phyloP scores from a whole-genome alignment of 768 basidiomycete genomes.

The Termitomyces sp. region DNA sequence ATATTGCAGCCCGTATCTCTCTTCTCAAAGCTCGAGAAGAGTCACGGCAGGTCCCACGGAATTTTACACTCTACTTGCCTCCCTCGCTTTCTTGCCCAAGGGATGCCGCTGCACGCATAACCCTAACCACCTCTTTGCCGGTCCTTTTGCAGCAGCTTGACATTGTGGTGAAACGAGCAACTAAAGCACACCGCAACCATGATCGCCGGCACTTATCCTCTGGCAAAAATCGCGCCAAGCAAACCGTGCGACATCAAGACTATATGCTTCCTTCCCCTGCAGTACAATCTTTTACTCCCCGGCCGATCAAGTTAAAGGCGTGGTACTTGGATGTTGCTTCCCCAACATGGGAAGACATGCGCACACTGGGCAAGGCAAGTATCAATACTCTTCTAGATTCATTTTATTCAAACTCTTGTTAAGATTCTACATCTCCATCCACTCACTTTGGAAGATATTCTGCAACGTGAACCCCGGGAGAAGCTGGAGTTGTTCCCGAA shows the following conservation, averaged over 20 bases:
- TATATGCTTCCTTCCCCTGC: conserved; percentile 5
- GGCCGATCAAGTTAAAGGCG: conserved; percentile 36
- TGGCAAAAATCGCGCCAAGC: conserved; percentile 19
- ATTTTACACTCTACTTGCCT: conserved; percentile 64
- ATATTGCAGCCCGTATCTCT: conserved; percentile 53
- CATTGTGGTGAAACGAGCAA: conserved; percentile 33
- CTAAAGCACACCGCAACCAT: conserved; percentile 24
- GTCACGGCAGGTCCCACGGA: conserved; percentile 51
- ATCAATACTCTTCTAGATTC: neutral
- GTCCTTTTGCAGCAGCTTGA: conserved; percentile 47
- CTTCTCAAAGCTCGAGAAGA: conserved; percentile 59
- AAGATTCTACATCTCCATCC: conserved; percentile 88
- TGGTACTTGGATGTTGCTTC: conserved; percentile 93
- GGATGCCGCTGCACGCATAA: conserved; percentile 19
- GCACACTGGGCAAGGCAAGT: conserved; percentile 74
- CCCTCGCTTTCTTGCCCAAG: conserved; percentile 20
- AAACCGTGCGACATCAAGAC: conserved; percentile 6
- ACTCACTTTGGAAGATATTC: conserved; percentile 86
- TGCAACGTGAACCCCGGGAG: conserved; percentile 88
- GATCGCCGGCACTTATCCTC: conserved; percentile 15
- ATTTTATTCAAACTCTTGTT: neutral
- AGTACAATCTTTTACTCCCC: neutral
- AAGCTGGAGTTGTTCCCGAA: conserved; percentile 85
- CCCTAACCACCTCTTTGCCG: conserved; percentile 40
- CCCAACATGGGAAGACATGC: conserved; percentile 85